phyloP scores from a whole-genome alignment of 768 basidiomycete species.

The Strobilomyces confusus region DNA sequence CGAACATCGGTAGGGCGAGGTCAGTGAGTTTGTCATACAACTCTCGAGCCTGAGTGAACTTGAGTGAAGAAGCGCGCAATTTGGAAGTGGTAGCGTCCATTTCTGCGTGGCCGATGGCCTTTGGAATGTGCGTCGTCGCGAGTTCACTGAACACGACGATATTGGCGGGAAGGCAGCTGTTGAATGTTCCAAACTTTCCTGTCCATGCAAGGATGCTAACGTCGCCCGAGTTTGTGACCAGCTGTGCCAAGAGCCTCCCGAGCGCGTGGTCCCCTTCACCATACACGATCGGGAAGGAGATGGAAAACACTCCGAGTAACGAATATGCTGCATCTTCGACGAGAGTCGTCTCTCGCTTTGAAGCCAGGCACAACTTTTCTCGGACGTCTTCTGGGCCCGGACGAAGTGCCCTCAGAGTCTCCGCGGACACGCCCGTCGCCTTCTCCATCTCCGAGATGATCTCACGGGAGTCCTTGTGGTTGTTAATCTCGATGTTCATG shows the following conservation, averaged over 20 bases:
- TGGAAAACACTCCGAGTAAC: not conserved
- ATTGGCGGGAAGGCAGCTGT: conserved; percentile 3
- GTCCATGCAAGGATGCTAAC: conserved; percentile 7
- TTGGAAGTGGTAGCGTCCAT: not conserved
- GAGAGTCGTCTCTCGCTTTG: not conserved
- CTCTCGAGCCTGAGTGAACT: not conserved
- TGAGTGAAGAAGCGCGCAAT: not conserved
- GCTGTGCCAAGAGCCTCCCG: not conserved
- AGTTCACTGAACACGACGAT: not conserved
- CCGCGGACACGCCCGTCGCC: not conserved
- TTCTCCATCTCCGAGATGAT: conserved; percentile 7
- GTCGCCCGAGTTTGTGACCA: conserved; percentile 2
- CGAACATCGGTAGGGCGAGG: not conserved
- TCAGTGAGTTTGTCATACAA: not conserved
- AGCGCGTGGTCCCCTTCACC: conserved; percentile 2
- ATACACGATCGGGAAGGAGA: not conserved
- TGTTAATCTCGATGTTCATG: not conserved
- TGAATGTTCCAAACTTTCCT: not conserved
- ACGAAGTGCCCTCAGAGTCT: not conserved
- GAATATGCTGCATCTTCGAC: conserved; percentile 6
- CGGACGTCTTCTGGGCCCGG: not conserved
- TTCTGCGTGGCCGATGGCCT: not conserved
- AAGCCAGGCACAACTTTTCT: conserved; percentile 1
- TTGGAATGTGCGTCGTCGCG: not conserved
- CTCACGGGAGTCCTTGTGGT: conserved; percentile 3